Base-by-base conservation (phyloP, 371 early-diverging fungal genomes). In the Apophysomyces sp. region DNA sequence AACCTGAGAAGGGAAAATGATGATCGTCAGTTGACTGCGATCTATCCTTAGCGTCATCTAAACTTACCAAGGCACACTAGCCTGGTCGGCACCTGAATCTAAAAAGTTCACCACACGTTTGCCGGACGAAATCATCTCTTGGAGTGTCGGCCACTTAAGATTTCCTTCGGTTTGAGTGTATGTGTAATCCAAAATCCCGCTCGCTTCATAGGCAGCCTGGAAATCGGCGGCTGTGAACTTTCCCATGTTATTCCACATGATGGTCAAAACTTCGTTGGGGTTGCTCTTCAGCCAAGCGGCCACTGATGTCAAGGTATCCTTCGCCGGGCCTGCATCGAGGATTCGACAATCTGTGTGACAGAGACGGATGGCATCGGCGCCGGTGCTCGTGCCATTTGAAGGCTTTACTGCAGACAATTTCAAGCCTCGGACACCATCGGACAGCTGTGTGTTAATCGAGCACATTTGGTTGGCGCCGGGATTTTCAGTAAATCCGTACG, bases 401-500 rank as follows among this genome's bases (percentile, higher is more conserved):
- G 69, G 13, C 32, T 60, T 70, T 16, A 84, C 74, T 30, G 82
- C 84, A 52, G 91, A 93, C 24, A 92, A 71, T 78, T 87, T 89
- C 40, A 92, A 70, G 2, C 77, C 91, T 26, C 92, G 76, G 26
- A 92, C 75, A 40, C 93, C 93, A 54, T 88, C 89, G 32, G 75
- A 71, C 12, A 92, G 76, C 68, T 92, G 93, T 1, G 75, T 71
- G 8, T 61, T 63, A 27, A 91, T 80, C 30, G 80, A 64, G 59
- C 81, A 81, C 62, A 80, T 62, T 73, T 92, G 93, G 64, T 89
- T 92, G 28, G 86, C 80, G 3, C 90, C 91, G n/a, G 79, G 62
- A 36, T 79, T 85, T 9, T 67, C 69, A 11, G 69, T 62, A 56
- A 60, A 76, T 26, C 89, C 87, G 66, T 83, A 93, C 0, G 92